These are phyloP conservation scores for Veloporphyrellus conicus DNA, from an alignment of 1,284 basidiomycete genomes.

Conservation along the genomic window DNA sequence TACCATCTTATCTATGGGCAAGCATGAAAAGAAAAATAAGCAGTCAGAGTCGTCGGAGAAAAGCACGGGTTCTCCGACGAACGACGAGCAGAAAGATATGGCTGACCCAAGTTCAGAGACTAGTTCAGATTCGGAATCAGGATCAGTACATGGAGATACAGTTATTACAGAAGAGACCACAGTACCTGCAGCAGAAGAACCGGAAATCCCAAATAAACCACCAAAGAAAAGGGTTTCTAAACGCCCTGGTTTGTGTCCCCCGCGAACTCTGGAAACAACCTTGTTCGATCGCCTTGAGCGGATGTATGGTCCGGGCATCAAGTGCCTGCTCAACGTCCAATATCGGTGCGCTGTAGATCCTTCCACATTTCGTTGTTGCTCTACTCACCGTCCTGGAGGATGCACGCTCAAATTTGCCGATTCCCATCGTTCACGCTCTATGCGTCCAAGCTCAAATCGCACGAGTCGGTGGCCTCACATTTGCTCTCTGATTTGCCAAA, in stretches of 20 bases:
- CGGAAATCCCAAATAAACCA: conserved; percentile 14
- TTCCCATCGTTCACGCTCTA: conserved; percentile 89
- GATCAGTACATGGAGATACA: conserved; percentile 20
- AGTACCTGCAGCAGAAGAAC: conserved; percentile 4
- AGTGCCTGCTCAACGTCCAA: conserved; percentile 82
- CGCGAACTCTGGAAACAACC: conserved; percentile 79
- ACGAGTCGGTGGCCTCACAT: conserved; percentile 66
- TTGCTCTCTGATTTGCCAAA: conserved; percentile 70
- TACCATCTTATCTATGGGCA: conserved; percentile 72
- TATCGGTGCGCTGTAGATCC: conserved; percentile 59
- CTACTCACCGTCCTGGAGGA: conserved; percentile 44
- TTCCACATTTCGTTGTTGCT: neutral
- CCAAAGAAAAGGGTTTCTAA: conserved; percentile 20
- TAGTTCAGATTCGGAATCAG: conserved; percentile 17
- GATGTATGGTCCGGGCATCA: conserved; percentile 81
- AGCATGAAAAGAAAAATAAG: conserved; percentile 32
- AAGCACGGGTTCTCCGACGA: neutral
- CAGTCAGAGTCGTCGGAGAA: conserved; percentile 9
- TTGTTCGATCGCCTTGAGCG: conserved; percentile 87
- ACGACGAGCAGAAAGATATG: conserved; percentile 1
- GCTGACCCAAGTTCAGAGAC: conserved; percentile 7
- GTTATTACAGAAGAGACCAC: conserved; percentile 20
- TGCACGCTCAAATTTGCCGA: conserved; percentile 81
- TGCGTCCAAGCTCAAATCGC: conserved; percentile 65
- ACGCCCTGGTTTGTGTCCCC: conserved; percentile 48